Base-by-base conservation (phyloP, 768 basidiomycete species). In the Pleurotus giganteus region DNA sequence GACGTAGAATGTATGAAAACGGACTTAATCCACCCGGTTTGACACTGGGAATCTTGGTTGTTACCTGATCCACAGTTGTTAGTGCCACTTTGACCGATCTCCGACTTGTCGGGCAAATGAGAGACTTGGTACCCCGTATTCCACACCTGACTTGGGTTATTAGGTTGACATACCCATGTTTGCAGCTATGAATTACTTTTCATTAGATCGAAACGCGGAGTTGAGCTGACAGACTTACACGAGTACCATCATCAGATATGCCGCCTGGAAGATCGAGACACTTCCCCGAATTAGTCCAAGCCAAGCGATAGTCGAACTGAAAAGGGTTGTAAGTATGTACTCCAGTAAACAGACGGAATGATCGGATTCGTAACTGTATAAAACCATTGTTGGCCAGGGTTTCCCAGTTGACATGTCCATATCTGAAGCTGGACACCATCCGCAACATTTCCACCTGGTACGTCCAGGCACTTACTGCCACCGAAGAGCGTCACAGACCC, bases 1-100 rank as follows among this genome's bases (percentile, higher is more conserved):
- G 11, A 8, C 9, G 26, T 11, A 5, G 11, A 42, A 58, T 31
- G 29, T 39, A 69, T 67, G 67, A 27, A 67, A 65, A 79, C 74
- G 56, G 66, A 78, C 81, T 88, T 89, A 55, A 85, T 71, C 67
- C 82, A 81, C 7, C 76, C 71, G 0, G 88, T 91, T 68, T 91
- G 89, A 66, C 89, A 91, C 31, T 81, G 67, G 0, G 89, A 88
- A 7, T 71, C 49, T 57, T 80, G 80, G 66, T 74, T 79, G 54
- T 82, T 76, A 8, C 69, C 69, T 1, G 80, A 76, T 1, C 85
- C 86, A 63, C 91, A 94, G 53, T 76, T 69, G 69, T 91, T 88
- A 29, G 79, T 82, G 17, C 86, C 87, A 36, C 68, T 70, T 63
- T 89, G 89, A 9, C 78, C 85, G 31, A 77, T 68, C 65, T 89